Evolutionary conservation across 2,329 filamentous ascomycete species (phyloP).

Genomic region (Colletotrichum liaoningense): DNA sequence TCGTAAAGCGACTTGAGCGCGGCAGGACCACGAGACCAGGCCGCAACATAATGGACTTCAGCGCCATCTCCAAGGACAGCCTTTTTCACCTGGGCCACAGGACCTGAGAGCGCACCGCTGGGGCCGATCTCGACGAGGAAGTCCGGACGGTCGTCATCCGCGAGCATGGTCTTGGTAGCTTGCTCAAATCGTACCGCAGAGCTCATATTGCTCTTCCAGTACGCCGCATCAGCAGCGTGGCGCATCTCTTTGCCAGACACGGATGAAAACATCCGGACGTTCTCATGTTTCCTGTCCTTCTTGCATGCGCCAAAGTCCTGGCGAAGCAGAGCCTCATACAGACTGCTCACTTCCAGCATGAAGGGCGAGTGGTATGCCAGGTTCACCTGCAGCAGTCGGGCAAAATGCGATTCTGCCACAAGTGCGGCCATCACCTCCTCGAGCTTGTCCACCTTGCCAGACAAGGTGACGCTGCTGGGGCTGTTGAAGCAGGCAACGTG

Average conservation of each 20-base stretch:
- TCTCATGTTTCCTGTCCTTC: background rate
- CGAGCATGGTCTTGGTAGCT: background rate
- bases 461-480: background rate
- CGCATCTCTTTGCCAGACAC: background rate
- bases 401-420: background rate
- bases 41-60: background rate
- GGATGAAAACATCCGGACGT: background rate
- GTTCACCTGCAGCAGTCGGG: background rate
- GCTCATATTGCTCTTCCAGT: background rate
- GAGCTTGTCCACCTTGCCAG: background rate
- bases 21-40: conserved; percentile 1
- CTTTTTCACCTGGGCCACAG: conserved; percentile 42
- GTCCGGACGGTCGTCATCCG: background rate
- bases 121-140: conserved; percentile 44
- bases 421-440: background rate
- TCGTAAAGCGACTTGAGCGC: background rate
- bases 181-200: background rate
- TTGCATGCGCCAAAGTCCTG: background rate
- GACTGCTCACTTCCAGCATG: background rate
- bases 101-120: conserved; percentile 43
- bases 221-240: background rate
- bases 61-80: background rate
- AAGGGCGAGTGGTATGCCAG: background rate
- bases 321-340: background rate
- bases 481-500: background rate